These are phyloP conservation scores for Leccinum sublutescens DNA, from an alignment of 768 basidiomycete genomes.

Conservation along the genomic window DNA sequence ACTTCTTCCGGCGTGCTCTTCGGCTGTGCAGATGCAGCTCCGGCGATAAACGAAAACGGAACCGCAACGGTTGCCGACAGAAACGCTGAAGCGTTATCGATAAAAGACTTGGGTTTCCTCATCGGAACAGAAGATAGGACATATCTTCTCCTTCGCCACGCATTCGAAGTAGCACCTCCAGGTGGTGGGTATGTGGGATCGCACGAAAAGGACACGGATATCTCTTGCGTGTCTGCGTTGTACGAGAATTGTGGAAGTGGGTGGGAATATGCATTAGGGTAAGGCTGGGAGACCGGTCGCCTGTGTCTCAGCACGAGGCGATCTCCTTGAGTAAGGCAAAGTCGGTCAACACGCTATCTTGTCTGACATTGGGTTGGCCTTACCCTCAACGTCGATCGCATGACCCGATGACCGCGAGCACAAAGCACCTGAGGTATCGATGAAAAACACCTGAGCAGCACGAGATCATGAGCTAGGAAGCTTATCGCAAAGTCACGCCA, in stretches of 20 bases:
- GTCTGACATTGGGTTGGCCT: constrained; percentile 6
- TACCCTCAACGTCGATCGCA: constrained; percentile 79
- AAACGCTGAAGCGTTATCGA: constrained; percentile 70
- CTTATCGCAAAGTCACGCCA: neutral
- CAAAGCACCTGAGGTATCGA: constrained; percentile 72
- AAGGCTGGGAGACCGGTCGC: constrained; percentile 72
- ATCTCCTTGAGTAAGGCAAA: constrained; percentile 44
- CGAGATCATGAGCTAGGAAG: neutral
- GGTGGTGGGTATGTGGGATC: constrained; percentile 63
- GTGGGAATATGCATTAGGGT: constrained; percentile 76
- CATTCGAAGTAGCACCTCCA: constrained; percentile 33
- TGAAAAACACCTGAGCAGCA: constrained; percentile 70
- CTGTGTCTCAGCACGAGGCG: constrained; percentile 72
- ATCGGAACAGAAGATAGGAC: constrained; percentile 65
- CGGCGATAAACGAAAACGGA: constrained; percentile 56
- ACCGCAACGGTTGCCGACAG: constrained; percentile 57
- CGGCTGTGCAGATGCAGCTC: constrained; percentile 26
- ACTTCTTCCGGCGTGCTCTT: constrained; percentile 66
- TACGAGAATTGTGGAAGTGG: constrained; percentile 72
- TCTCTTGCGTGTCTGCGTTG: constrained; percentile 50
- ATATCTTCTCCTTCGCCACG: constrained; percentile 61
- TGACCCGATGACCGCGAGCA: constrained; percentile 80
- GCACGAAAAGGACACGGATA: constrained; percentile 55
- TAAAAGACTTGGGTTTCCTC: constrained; percentile 63
- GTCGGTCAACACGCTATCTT: constrained; percentile 6